Conservation (phyloP, 148 eudicot species). For the Euryodendron excelsum region DNA sequence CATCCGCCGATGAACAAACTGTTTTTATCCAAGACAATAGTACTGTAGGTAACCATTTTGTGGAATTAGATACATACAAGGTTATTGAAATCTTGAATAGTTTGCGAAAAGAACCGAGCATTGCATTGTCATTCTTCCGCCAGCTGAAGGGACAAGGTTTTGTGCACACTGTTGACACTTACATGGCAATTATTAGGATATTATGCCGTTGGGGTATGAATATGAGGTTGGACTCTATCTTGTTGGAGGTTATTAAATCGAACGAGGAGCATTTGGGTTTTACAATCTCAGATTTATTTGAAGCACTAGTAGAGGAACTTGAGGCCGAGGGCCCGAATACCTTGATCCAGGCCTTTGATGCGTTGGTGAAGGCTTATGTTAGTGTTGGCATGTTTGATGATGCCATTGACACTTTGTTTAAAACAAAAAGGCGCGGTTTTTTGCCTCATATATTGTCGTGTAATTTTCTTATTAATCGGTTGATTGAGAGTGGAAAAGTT, state of each 20-base stretch:
- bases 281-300: slow-evolving; percentile 43
- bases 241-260: slow-evolving; percentile 41
- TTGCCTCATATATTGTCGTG: slow-evolving; percentile 26
- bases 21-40: too few relatives aligned
- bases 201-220: slow-evolving; percentile 43
- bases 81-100: slow-evolving; percentile 36
- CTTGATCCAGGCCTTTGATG: slow-evolving; percentile 44
- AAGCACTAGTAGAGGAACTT: slow-evolving; percentile 37
- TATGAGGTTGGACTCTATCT: slow-evolving; percentile 36
- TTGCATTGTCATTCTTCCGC: slow-evolving; percentile 42
- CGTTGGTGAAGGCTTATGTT: slow-evolving; percentile 54
- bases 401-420: slow-evolving; percentile 45
- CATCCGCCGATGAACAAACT: too few relatives aligned
- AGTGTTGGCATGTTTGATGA: slow-evolving; percentile 56
- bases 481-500: slow-evolving; percentile 39
- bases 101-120: slow-evolving; percentile 40
- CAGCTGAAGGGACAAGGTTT: slow-evolving; percentile 49
- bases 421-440: slow-evolving; percentile 16
- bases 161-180: slow-evolving; percentile 46
- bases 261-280: slow-evolving; percentile 37
- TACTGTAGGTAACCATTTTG: slow-evolving; percentile 7
- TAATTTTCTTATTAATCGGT: slow-evolving; percentile 47
- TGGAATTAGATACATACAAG: slow-evolving; percentile 27
- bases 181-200: slow-evolving; percentile 46
- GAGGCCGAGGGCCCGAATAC: slow-evolving; percentile 25